Percentiles rank a stretch among this genome's conserved stretches.
Evolutionary conservation across 2,329 filamentous ascomycete genomes (phyloP).

Genomic region (Calonectria ilicicola): DNA sequence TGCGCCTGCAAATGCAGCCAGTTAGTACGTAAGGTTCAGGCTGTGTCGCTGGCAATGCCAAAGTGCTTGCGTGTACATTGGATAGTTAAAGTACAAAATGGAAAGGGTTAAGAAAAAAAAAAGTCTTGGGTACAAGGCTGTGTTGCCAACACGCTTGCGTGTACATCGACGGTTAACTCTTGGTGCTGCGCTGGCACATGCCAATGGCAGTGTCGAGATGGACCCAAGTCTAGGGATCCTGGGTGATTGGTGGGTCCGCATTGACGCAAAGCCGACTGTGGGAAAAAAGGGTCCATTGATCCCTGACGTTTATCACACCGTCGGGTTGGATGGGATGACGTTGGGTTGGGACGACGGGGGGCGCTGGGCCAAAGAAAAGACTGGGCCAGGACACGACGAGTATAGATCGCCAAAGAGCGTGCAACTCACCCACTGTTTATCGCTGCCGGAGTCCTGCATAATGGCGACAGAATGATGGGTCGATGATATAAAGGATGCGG

Average conservation of each 20-base stretch:
- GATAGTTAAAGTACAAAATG: too few relatives aligned
- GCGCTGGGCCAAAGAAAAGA: conserved; percentile 26
- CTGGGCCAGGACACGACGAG: conserved; percentile 19
- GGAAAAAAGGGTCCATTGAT: conserved; percentile 32
- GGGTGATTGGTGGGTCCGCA: conserved; percentile 28
- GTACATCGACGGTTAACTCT: conserved; percentile 27
- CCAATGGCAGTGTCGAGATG: conserved; percentile 28
- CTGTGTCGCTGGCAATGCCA: too few relatives aligned
- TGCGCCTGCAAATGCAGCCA: conserved; percentile 61
- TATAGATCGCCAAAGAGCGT: conserved; percentile 21
- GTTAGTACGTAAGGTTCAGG: not conserved
- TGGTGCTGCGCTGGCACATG: conserved; percentile 32
- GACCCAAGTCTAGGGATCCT: conserved; percentile 21
- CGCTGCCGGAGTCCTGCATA: conserved; percentile 44
- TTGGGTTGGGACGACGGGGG: conserved; percentile 29
- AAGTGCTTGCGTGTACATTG: too few relatives aligned
- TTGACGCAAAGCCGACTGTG: conserved; percentile 35
- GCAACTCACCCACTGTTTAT: conserved; percentile 63
- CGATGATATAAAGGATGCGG: conserved; percentile 9
- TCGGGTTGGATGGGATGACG: conserved; percentile 34
- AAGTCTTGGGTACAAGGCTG: conserved; percentile 8
- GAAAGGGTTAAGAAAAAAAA: too few relatives aligned
- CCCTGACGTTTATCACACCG: conserved; percentile 32
- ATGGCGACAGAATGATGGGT: conserved; percentile 18
- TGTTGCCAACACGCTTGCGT: conserved; percentile 39